Conservation (phyloP, 73 alveolate genomes). For the Paramecium biaurelia region DNA sequence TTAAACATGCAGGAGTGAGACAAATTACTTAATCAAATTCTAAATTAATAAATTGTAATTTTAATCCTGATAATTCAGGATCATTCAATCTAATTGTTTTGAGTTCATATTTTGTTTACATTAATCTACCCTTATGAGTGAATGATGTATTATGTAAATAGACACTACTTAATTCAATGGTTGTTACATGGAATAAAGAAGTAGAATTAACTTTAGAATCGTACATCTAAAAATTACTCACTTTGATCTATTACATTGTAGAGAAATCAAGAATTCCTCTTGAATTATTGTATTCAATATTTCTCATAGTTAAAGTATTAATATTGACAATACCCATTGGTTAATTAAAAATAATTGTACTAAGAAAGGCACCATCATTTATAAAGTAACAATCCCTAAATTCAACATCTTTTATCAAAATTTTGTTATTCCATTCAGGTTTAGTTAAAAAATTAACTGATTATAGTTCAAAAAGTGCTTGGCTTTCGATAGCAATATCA, state of each 20-base stretch:
- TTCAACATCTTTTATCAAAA: neutral
- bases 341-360: neutral
- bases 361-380: neutral
- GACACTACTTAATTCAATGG: neutral
- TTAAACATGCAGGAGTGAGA: neutral
- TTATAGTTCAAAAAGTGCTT: neutral
- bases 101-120: neutral
- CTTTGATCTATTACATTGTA: conserved; percentile 1
- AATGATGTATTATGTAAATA: neutral
- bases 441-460: neutral
- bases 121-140: neutral
- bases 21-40: neutral
- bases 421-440: conserved; percentile 11
- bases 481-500: neutral
- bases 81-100: neutral
- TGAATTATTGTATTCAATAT: neutral
- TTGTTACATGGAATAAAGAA: neutral
- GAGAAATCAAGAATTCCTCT: neutral
- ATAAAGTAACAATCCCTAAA: neutral
- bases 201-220: neutral
- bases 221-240: neutral
- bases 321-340: neutral
- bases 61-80: conserved; percentile 19
- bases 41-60: neutral
- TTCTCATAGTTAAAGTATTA: neutral